phyloP scores from a whole-genome alignment of 2,329 filamentous ascomycete species.

The Aspergillus awamori region DNA sequence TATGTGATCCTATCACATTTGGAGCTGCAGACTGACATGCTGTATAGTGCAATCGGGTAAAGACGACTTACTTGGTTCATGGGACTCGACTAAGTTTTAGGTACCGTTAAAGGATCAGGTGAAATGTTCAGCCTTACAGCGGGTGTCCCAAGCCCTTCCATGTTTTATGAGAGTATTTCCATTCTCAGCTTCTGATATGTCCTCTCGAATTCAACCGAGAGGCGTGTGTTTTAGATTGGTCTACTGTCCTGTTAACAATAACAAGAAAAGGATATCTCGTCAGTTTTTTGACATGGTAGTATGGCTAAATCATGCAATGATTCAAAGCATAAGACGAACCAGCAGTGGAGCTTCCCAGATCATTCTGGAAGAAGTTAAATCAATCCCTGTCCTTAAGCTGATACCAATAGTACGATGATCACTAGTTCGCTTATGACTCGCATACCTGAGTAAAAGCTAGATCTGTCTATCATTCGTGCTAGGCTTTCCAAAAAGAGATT shows the following conservation, averaged over 20 bases:
- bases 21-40: not conserved
- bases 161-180: too few relatives aligned
- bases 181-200: too few relatives aligned
- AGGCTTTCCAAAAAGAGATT: not conserved
- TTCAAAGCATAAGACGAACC: not conserved
- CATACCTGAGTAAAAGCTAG: too few relatives aligned
- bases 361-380: not conserved
- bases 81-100: not conserved
- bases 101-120: not conserved
- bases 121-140: not conserved
- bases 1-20: too few relatives aligned
- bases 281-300: too few relatives aligned
- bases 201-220: too few relatives aligned
- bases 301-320: too few relatives aligned
- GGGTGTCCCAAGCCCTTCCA: too few relatives aligned
- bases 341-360: not conserved
- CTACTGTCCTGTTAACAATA: too few relatives aligned
- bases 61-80: not conserved
- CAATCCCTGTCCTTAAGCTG: not conserved
- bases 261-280: too few relatives aligned
- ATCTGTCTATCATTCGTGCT: not conserved
- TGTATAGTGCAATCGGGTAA: not conserved
- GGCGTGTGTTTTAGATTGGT: too few relatives aligned
- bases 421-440: too few relatives aligned
- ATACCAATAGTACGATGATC: not conserved